Evolutionary conservation across 164 flowering plant species (phyloP).

Genomic region (Brasenia schreberi): DNA sequence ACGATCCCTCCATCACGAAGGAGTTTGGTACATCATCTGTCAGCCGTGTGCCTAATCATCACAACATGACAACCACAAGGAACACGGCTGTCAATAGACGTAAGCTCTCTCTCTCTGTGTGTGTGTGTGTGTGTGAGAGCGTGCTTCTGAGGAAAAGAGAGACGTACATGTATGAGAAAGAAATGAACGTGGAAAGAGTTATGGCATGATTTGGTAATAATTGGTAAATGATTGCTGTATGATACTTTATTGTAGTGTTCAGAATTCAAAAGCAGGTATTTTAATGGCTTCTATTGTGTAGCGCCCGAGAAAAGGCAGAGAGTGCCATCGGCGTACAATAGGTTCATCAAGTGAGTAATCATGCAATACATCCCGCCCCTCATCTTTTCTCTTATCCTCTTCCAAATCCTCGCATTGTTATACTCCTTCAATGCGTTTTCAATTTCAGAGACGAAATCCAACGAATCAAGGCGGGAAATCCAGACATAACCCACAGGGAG

Average conservation of each 20-base stretch:
- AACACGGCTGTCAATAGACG: neutral
- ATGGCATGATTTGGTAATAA: neutral
- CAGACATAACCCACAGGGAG: slow-evolving; percentile 94
- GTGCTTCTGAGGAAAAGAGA: neutral
- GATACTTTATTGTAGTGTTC: slow-evolving; percentile 1
- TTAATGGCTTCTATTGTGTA: slow-evolving; percentile 27
- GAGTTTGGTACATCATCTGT: neutral
- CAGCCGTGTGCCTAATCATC: neutral
- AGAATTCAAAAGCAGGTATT: slow-evolving; percentile 13
- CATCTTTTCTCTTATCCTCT: neutral
- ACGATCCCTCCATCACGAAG: neutral
- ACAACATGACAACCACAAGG: neutral
- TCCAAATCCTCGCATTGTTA: neutral
- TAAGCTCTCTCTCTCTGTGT: neutral
- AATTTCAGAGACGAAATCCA: slow-evolving; percentile 93
- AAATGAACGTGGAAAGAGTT: neutral
- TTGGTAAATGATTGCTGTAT: neutral
- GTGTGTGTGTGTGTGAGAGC: neutral
- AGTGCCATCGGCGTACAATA: slow-evolving; percentile 98
- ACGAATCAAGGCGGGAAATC: slow-evolving; percentile 96
- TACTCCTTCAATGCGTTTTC: neutral
- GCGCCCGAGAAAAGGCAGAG: slow-evolving; percentile 99
- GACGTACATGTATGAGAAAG: neutral
- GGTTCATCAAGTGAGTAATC: slow-evolving; percentile 84
- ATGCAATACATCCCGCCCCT: neutral